Percentiles rank a stretch among this genome's conserved stretches.
Evolutionary conservation across 31 red algal genomes (phyloP).

Genomic region (Odonthalia washingtoniensis): DNA sequence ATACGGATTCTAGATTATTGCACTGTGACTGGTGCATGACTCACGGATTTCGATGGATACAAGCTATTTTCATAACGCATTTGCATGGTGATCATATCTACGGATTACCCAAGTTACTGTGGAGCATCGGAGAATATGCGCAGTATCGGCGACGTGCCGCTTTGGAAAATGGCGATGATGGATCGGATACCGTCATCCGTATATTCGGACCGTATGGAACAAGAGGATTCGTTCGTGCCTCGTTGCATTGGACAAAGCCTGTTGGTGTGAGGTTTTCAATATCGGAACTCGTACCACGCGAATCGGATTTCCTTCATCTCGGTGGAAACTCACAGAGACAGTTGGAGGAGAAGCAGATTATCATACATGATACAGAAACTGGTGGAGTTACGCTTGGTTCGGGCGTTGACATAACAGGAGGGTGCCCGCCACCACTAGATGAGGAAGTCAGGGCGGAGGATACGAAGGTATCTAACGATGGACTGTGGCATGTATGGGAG

Average conservation of each 20-base stretch:
- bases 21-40: slow-evolving; percentile 69
- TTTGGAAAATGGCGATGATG: slow-evolving; percentile 38
- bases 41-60: slow-evolving; percentile 74
- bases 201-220: slow-evolving; percentile 87
- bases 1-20: slow-evolving; percentile 60
- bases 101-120: slow-evolving; percentile 76
- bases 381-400: slow-evolving; percentile 43
- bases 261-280: slow-evolving; percentile 75
- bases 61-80: slow-evolving; percentile 91
- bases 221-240: slow-evolving; percentile 71
- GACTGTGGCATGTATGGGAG: slow-evolving; percentile 71
- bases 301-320: slow-evolving; percentile 65
- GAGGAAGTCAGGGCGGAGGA: slow-evolving; percentile 77
- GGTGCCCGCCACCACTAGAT: slow-evolving; percentile 63
- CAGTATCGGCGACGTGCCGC: slow-evolving; percentile 61
- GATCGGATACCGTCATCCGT: slow-evolving; percentile 63
- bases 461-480: slow-evolving; percentile 69
- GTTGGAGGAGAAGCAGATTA: not conserved
- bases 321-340: not conserved
- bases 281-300: slow-evolving; percentile 66
- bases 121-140: slow-evolving; percentile 62
- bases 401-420: slow-evolving; percentile 31
- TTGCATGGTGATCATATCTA: slow-evolving; percentile 96
- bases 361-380: slow-evolving; percentile 26
- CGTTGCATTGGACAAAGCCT: slow-evolving; percentile 59